A percentile compares a stretch with the other conserved stretches of the same genome.
Evolutionary conservation across 2,329 filamentous ascomycete genomes (phyloP).

Genomic region (Aspergillus latus): DNA sequence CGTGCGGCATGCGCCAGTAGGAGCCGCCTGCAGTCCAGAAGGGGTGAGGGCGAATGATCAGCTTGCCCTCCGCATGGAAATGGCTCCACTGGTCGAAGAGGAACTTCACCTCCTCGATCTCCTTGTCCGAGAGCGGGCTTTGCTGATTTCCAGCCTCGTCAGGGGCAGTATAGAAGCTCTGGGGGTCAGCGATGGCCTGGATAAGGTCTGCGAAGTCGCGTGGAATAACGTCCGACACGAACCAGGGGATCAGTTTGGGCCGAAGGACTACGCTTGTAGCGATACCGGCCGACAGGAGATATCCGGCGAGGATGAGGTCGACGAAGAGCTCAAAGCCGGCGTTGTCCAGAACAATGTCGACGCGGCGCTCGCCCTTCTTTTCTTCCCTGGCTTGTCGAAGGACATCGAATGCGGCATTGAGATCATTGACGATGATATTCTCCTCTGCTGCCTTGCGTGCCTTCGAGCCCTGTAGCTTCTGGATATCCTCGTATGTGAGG

Average conservation of each 20-base stretch:
- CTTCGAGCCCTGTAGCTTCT: slow-evolving; percentile 87
- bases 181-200: slow-evolving; percentile 73
- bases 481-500: slow-evolving; percentile 91
- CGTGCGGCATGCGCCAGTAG: slow-evolving; percentile 79
- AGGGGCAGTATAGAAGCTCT: slow-evolving; percentile 74
- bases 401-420: slow-evolving; percentile 68
- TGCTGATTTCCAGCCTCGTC: slow-evolving; percentile 62
- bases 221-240: slow-evolving; percentile 91
- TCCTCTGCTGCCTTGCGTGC: slow-evolving; percentile 83
- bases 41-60: slow-evolving; percentile 76
- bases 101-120: slow-evolving; percentile 67
- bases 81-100: slow-evolving; percentile 79
- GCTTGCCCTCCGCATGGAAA: slow-evolving; percentile 78
- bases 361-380: slow-evolving; percentile 65
- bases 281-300: slow-evolving; percentile 78
- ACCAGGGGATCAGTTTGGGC: slow-evolving; percentile 96
- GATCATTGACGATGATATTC: slow-evolving; percentile 89
- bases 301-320: slow-evolving; percentile 87
- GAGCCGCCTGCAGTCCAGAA: slow-evolving; percentile 91
- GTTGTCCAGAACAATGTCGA: slow-evolving; percentile 96
- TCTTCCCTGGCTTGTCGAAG: slow-evolving; percentile 65
- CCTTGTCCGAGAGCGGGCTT: slow-evolving; percentile 63
- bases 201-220: slow-evolving; percentile 82
- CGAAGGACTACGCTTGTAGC: slow-evolving; percentile 86
- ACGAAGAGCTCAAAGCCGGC: slow-evolving; percentile 97